Percentiles rank a stretch among this genome's conserved stretches.
These are phyloP conservation scores for Chaetomiaceae sp. DNA, from an alignment of 2,329 filamentous ascomycete genomes.

Conservation along the genomic window DNA sequence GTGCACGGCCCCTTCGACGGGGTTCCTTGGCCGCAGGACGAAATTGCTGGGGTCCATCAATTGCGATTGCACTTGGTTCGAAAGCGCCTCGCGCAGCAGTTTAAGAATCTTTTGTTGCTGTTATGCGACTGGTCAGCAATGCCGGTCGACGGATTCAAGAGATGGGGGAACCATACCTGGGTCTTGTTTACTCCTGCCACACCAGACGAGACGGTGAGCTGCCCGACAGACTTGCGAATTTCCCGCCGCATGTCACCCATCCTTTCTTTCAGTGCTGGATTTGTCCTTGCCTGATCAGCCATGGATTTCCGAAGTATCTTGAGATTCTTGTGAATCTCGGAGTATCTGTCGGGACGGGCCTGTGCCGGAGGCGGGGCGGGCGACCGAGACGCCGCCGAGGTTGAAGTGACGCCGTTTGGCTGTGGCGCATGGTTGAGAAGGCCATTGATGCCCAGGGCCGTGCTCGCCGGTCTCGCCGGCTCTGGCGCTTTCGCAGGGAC, in stretches of 20 bases:
- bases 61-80: constrained; percentile 42
- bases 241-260: constrained; percentile 68
- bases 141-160: neutral
- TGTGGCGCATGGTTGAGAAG: constrained; percentile 10
- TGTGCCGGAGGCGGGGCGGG: neutral
- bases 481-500: neutral
- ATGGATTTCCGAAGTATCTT: constrained; percentile 52
- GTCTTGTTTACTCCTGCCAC: constrained; percentile 33
- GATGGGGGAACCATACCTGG: constrained; percentile 39
- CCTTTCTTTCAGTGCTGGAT: constrained; percentile 55
- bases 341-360: constrained; percentile 42
- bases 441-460: constrained; percentile 6
- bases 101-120: constrained; percentile 41
- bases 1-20: constrained; percentile 37
- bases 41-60: constrained; percentile 50
- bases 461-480: constrained; percentile 6
- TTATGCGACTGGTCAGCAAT: constrained; percentile 4
- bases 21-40: constrained; percentile 38
- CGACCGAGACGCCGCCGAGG: constrained; percentile 2
- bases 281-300: constrained; percentile 48
- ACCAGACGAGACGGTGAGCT: constrained; percentile 55
- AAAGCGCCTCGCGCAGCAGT: constrained; percentile 48
- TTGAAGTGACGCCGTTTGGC: constrained; percentile 10
- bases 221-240: constrained; percentile 67
- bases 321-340: constrained; percentile 61